Percentiles rank a stretch among this genome's conserved stretches.
phyloP scores from a whole-genome alignment of 345 rosid species.

The Pistacia vera region DNA sequence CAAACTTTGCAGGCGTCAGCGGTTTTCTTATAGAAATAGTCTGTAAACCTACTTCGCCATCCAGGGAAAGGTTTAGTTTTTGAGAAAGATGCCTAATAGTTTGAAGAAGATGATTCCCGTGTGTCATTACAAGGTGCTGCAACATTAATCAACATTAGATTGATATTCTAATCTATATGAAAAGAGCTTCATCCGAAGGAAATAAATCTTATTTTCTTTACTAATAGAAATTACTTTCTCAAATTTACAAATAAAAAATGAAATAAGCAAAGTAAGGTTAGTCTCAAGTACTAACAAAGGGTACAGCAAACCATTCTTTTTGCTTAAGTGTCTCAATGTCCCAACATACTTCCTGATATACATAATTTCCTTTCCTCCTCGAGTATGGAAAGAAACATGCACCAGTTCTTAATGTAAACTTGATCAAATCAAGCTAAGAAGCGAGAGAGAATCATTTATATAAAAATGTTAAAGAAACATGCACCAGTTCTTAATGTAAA shows the following conservation, averaged over 20 bases:
- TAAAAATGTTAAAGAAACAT: too few species aligned
- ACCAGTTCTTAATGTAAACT: neutral
- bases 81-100: constrained; percentile 32
- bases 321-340: neutral
- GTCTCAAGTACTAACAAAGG: neutral
- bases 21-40: constrained; percentile 14
- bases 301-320: neutral
- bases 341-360: neutral
- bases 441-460: too few species aligned
- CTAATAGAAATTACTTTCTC: neutral
- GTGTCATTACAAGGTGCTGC: constrained; percentile 44
- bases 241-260: neutral
- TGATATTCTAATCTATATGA: neutral
- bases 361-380: neutral
- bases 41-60: constrained; percentile 28
- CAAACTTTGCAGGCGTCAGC: constrained; percentile 39
- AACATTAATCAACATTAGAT: constrained; percentile 12
- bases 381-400: neutral
- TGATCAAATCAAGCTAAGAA: neutral
- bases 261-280: neutral
- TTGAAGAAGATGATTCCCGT: constrained; percentile 46
- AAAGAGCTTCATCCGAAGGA: neutral
- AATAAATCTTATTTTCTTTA: neutral
- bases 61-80: constrained; percentile 44
- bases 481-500: too few species aligned